Evolutionary conservation across 2,329 filamentous ascomycete genomes (phyloP).

Genomic region (Aureobasidium sp.): DNA sequence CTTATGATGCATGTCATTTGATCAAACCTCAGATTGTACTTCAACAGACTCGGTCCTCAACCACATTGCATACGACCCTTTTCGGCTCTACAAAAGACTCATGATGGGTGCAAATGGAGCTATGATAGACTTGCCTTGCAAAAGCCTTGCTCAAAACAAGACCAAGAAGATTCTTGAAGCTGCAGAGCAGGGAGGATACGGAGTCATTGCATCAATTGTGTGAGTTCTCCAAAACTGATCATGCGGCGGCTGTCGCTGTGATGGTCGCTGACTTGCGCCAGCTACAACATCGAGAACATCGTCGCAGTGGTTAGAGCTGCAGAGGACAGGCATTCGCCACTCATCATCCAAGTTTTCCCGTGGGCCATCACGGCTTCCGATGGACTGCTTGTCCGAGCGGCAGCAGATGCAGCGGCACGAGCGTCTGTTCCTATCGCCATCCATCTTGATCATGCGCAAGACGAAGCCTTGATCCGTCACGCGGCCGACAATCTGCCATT

Average conservation of each 20-base stretch:
- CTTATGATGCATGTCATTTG: too few relatives aligned
- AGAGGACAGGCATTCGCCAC: constrained; percentile 22
- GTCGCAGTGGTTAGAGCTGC: constrained; percentile 23
- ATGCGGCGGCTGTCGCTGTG: too few relatives aligned
- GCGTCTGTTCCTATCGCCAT: constrained; percentile 23
- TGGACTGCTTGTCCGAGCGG: constrained; percentile 23
- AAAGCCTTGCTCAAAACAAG: constrained; percentile 17
- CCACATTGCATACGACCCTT: too few relatives aligned
- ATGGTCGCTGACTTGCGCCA: background rate
- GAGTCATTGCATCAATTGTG: constrained; percentile 22
- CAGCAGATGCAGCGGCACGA: constrained; percentile 21
- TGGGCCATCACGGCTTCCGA: constrained; percentile 25
- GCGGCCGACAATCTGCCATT: background rate
- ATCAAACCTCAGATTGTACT: too few relatives aligned
- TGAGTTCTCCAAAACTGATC: background rate
- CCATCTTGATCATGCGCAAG: background rate
- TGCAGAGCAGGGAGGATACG: constrained; percentile 22
- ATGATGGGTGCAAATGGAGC: background rate
- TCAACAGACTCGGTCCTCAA: too few relatives aligned
- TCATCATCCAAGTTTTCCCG: constrained; percentile 25
- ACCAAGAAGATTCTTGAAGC: constrained; percentile 20
- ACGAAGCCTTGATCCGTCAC: background rate
- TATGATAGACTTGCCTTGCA: background rate
- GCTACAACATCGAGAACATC: constrained; percentile 24
- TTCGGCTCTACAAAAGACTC: background rate